phyloP scores from a whole-genome alignment of 2,329 filamentous ascomycete species.

The Xylaria arbuscula region DNA sequence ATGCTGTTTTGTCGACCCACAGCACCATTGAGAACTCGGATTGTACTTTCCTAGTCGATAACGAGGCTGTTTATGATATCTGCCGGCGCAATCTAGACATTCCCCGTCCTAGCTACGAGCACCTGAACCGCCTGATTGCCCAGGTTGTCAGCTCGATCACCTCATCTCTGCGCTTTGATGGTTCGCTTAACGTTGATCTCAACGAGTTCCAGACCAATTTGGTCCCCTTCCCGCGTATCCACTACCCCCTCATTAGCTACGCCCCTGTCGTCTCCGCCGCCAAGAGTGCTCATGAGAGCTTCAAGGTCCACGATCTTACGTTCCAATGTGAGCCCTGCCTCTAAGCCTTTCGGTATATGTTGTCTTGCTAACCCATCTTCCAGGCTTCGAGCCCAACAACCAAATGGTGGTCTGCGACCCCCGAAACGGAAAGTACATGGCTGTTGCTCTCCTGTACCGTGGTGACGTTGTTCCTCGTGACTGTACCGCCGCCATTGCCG shows the following conservation, averaged over 20 bases:
- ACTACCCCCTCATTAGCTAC: constrained; percentile 79
- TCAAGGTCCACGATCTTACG: constrained; percentile 83
- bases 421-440: constrained; percentile 81
- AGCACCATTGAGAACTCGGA: constrained; percentile 83
- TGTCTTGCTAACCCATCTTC: constrained; percentile 30
- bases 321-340: constrained; percentile 70
- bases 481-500: constrained; percentile 73
- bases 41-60: constrained; percentile 81
- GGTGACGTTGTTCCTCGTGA: constrained; percentile 77
- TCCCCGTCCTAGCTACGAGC: constrained; percentile 74
- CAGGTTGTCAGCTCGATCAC: constrained; percentile 82
- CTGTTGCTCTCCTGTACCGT: constrained; percentile 76
- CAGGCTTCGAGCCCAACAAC: constrained; percentile 81
- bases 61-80: constrained; percentile 80
- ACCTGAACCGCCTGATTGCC: constrained; percentile 78
- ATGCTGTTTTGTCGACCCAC: constrained; percentile 78
- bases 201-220: constrained; percentile 84
- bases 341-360: constrained; percentile 33
- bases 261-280: constrained; percentile 76
- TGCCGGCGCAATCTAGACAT: constrained; percentile 79
- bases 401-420: constrained; percentile 82
- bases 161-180: constrained; percentile 77
- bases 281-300: constrained; percentile 87
- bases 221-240: constrained; percentile 78
- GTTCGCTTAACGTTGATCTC: constrained; percentile 77